A percentile compares a stretch with the other conserved stretches of the same genome.
Evolutionary conservation across 805 yeast genomes (phyloP).

Genomic region (Isabelozyma rhagii): DNA sequence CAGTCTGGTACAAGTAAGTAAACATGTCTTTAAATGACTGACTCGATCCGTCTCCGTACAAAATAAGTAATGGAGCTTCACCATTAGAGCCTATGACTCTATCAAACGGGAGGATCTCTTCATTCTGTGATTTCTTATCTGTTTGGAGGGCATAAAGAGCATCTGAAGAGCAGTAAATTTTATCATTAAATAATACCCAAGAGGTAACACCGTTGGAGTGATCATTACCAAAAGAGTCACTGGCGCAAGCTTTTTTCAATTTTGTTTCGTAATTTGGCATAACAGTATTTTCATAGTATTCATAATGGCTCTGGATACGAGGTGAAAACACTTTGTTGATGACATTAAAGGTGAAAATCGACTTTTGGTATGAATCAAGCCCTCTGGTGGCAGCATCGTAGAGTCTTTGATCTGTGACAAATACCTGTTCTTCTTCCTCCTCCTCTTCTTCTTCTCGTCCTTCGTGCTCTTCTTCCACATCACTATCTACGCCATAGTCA

Average conservation of each 20-base stretch:
- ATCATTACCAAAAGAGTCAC: conserved; percentile 34
- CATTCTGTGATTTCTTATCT: conserved; percentile 21
- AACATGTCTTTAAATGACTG: conserved; percentile 55
- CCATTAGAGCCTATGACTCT: conserved; percentile 56
- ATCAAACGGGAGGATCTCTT: conserved; percentile 47
- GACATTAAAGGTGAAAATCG: conserved; percentile 41
- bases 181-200: conserved; percentile 53
- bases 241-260: conserved; percentile 18
- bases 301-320: conserved; percentile 60
- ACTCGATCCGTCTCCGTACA: conserved; percentile 66
- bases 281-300: conserved; percentile 40
- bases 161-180: conserved; percentile 59
- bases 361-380: conserved; percentile 7
- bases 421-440: conserved; percentile 1
- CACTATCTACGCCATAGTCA: conserved; percentile 7
- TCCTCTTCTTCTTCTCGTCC: conserved; percentile 5
- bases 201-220: conserved; percentile 22
- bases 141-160: conserved; percentile 80
- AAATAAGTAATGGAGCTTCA: conserved; percentile 49
- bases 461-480: conserved; percentile 1
- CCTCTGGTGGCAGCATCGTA: neutral
- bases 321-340: conserved; percentile 55
- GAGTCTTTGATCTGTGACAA: conserved; percentile 2
- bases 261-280: conserved; percentile 18
- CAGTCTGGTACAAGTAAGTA: conserved; percentile 53